Evolutionary conservation across 1,284 basidiomycete genomes (phyloP), one percentile per base, ranked within the genome.

Genomic region (Trametes pubescens): DNA sequence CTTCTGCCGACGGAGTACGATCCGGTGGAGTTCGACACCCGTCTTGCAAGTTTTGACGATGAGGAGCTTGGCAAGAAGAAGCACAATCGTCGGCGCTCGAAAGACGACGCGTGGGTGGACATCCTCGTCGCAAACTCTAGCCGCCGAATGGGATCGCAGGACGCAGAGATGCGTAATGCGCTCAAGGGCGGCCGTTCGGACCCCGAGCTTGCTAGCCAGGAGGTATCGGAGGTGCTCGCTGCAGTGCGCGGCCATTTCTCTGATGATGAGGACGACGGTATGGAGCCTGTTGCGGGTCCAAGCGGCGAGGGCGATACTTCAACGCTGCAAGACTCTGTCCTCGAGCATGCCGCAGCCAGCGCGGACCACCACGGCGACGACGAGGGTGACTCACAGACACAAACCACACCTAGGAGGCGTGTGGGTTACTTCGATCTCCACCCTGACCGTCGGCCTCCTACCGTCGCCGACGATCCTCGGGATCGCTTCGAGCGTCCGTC

Each of bases 101-200:
- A 84, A 67, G 84, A 87, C 62, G 90, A 92, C 72, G 89, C 89
- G 2, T 92, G 91, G 90, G 89, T 92, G 65, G 94, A 95, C 77
- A 95, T 95, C 49, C 79, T 95, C 6, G 91, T 95, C 11, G 89
- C 89, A 48, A 86, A 82, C 51, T 86, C 85, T 64, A 79, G 76
- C 22, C 77, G 89, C 47, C 76, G 89, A 51, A 81, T 93, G 78
- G 82, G 77, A 1, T 82, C 83, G 8, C 90, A 92, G 74, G 88
- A 90, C 59, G 81, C 75, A 13, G 80, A 81, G 61, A 74, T 82
- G 53, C 80, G 77, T 32, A 73, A 71, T 62, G 70, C 69, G 29
- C 68, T 77, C 55, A 80, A 78, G 59, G 77, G 76, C 60, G 81
- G 77, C 24, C 76, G 74, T 46, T 83, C 78, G 51, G 92, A 92